These are phyloP conservation scores for Gossypium schwendimanii DNA, from an alignment of 441 rosid genomes.

Conservation along the genomic window DNA sequence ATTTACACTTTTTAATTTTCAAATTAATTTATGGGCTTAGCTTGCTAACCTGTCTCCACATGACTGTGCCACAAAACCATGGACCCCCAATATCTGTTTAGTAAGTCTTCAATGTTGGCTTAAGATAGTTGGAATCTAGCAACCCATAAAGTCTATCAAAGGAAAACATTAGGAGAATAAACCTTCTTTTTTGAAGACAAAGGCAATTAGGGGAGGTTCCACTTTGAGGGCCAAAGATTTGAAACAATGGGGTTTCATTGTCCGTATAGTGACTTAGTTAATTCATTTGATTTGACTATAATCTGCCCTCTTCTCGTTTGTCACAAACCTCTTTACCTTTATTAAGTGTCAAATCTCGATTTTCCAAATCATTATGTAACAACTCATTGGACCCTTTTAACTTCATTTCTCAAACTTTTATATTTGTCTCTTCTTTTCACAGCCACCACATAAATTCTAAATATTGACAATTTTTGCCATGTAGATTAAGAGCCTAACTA, in stretches of 20 bases:
- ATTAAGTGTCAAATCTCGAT: background rate
- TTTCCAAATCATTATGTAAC: slow-evolving; percentile 2
- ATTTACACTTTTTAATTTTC: too few species aligned
- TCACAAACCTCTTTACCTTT: background rate
- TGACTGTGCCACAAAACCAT: background rate
- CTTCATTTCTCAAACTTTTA: background rate
- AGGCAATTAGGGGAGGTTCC: background rate
- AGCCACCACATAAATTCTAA: background rate
- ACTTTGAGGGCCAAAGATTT: background rate
- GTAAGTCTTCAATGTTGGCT: background rate
- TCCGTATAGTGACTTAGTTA: background rate
- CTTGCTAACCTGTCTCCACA: background rate
- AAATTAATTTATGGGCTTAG: background rate
- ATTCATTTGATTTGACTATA: background rate
- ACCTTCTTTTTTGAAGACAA: background rate
- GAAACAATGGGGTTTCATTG: background rate
- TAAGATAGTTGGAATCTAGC: slow-evolving; percentile 3
- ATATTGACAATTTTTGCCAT: background rate
- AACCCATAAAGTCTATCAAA: background rate
- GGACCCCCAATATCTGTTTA: background rate
- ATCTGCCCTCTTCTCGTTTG: background rate
- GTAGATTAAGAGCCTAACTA: background rate
- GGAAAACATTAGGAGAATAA: background rate
- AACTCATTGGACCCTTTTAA: background rate
- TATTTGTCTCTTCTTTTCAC: slow-evolving; percentile 18